Evolutionary conservation across 768 basidiomycete genomes (phyloP).

Genomic region (Boletus coccyginus): DNA sequence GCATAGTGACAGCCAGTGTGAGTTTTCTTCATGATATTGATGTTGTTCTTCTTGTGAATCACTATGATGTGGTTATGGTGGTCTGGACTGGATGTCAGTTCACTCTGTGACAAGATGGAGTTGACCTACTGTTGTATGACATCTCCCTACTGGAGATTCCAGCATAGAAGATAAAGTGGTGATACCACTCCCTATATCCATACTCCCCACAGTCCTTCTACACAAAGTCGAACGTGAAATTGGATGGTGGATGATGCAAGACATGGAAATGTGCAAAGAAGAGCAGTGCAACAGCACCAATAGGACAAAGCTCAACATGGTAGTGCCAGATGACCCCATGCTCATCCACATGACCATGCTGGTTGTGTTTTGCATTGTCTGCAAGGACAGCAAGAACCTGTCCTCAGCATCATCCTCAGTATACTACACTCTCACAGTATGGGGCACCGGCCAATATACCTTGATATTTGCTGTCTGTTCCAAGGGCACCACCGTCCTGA

Average conservation of each 20-base stretch:
- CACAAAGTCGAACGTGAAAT: slow-evolving; percentile 11
- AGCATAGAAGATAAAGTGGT: slow-evolving; percentile 22
- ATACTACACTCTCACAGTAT: no score
- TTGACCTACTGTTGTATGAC: slow-evolving; percentile 21
- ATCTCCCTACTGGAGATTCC: slow-evolving; percentile 13
- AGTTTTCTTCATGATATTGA: no score
- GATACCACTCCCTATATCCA: slow-evolving; percentile 32
- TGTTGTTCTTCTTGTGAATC: no score
- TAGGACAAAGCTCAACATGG: slow-evolving; percentile 28
- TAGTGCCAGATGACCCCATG: slow-evolving; percentile 30
- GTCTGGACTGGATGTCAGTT: no score
- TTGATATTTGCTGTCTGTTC: not conserved
- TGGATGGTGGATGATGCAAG: slow-evolving; percentile 11
- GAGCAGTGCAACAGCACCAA: slow-evolving; percentile 26
- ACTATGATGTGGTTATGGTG: no score
- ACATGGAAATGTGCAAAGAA: slow-evolving; percentile 34
- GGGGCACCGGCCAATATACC: not conserved
- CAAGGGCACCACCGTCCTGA: not conserved
- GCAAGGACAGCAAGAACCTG: slow-evolving; percentile 30
- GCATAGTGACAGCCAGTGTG: no score
- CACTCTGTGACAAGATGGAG: no score
- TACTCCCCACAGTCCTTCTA: slow-evolving; percentile 20
- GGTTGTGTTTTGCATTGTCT: slow-evolving; percentile 33
- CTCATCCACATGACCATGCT: slow-evolving; percentile 30
- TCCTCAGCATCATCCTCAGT: not conserved